Conservation (phyloP, 31 red algal species). For the Porphyra umbilicalis region DNA sequence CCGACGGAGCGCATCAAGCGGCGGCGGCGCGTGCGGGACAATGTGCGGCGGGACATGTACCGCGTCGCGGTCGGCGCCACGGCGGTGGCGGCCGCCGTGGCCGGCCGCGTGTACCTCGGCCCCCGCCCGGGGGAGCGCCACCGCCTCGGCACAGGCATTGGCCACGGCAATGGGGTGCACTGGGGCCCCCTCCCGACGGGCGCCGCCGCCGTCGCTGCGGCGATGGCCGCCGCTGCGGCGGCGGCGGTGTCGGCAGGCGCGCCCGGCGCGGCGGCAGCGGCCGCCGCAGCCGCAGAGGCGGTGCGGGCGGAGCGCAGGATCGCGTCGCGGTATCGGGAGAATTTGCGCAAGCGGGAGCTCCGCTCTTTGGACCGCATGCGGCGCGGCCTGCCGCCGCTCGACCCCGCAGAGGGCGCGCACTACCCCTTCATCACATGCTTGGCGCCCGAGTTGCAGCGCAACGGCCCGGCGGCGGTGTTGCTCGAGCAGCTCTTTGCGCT, state of each 20-base stretch:
- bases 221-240: background rate
- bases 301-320: background rate
- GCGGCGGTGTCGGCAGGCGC: background rate
- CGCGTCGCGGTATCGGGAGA: background rate
- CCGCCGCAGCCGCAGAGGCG: background rate
- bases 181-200: background rate
- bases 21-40: background rate
- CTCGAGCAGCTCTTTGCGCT: background rate
- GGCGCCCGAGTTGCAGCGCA: background rate
- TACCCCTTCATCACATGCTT: background rate
- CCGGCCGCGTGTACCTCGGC: background rate
- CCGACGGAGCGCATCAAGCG: background rate
- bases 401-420: background rate
- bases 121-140: background rate
- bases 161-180: background rate
- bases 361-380: background rate
- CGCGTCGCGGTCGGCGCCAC: background rate
- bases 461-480: background rate
- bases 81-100: background rate
- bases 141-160: background rate
- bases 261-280: background rate
- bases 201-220: background rate
- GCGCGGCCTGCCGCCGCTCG: background rate
- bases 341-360: background rate
- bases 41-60: background rate